Percentiles rank a stretch among this genome's conserved stretches.
Evolutionary conservation across 768 basidiomycete genomes (phyloP).

Genomic region (Calocybe gangraenosa): DNA sequence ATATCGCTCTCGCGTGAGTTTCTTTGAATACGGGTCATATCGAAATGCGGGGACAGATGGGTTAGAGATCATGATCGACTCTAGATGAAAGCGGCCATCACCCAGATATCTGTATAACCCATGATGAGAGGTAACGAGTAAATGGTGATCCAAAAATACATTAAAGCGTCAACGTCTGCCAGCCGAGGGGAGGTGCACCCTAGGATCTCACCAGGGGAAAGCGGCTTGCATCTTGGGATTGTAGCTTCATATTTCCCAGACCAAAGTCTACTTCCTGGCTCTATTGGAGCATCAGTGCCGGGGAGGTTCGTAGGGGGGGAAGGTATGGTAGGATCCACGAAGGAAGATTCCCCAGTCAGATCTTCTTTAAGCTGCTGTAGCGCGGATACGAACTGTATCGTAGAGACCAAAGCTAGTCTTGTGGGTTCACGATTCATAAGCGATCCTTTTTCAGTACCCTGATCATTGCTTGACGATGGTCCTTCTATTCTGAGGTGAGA

Average conservation of each 20-base stretch:
- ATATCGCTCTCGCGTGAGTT: constrained; percentile 89
- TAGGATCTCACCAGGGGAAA: constrained; percentile 94
- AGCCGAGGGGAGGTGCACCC: constrained; percentile 94
- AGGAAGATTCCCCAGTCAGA: constrained; percentile 42
- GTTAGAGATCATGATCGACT: constrained; percentile 99
- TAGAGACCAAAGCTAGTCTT: constrained; percentile 88
- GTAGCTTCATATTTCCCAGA: constrained; percentile 65
- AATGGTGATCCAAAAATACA: constrained; percentile 51
- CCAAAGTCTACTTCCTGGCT: constrained; percentile 34
- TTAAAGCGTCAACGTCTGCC: constrained; percentile 74
- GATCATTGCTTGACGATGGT: constrained; percentile 11
- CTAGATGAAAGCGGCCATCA: constrained; percentile 96
- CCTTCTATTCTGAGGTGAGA: constrained; percentile 64
- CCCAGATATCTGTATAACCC: constrained; percentile 76
- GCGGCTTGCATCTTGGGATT: constrained; percentile 85
- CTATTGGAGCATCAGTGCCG: constrained; percentile 1
- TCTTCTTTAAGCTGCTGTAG: constrained; percentile 84
- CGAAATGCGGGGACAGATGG: constrained; percentile 92
- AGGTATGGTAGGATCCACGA: constrained; percentile 11
- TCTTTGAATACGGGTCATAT: constrained; percentile 98
- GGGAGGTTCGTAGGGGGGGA: constrained; percentile 4
- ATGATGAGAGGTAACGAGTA: constrained; percentile 9
- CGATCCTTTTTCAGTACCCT: constrained; percentile 11
- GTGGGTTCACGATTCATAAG: constrained; percentile 38
- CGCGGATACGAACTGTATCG: constrained; percentile 96